These are phyloP conservation scores for Nemania sp. DNA, from an alignment of 2,329 filamentous ascomycete genomes.

Conservation along the genomic window DNA sequence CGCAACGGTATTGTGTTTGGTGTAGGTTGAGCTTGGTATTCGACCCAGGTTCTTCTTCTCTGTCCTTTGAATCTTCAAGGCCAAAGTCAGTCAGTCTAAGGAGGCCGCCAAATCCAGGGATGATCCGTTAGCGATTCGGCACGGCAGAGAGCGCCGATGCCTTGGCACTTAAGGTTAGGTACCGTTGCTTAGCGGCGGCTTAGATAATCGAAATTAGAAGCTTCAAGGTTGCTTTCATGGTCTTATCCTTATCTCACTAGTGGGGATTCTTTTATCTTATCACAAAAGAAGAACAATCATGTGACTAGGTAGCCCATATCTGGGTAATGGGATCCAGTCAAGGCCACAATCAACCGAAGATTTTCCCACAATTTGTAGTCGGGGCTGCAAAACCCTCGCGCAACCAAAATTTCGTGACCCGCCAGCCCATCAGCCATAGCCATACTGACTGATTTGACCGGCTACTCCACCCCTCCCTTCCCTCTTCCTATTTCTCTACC, in stretches of 20 bases:
- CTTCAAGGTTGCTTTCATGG: neutral
- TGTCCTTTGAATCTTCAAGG: conserved; percentile 19
- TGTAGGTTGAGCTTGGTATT: neutral
- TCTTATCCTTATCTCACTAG: neutral
- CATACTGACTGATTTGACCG: conserved; percentile 41
- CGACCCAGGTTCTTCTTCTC: neutral
- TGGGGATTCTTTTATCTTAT: neutral
- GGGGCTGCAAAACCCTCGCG: conserved; percentile 51
- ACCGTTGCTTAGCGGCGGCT: too few species aligned
- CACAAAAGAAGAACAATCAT: conserved; percentile 11
- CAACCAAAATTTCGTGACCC: conserved; percentile 47
- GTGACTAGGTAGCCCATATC: neutral
- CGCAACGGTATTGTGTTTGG: conserved; percentile 4
- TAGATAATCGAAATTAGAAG: neutral
- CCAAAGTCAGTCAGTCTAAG: conserved; percentile 18
- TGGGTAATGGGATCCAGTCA: too few species aligned
- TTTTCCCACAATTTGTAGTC: conserved; percentile 47
- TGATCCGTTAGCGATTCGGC: conserved; percentile 24
- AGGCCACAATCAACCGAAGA: conserved; percentile 39
- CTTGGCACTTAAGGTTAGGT: conserved; percentile 39
- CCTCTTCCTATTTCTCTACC: conserved; percentile 33
- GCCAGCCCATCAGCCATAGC: too few species aligned
- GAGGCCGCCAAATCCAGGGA: conserved; percentile 39
- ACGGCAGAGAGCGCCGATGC: conserved; percentile 27
- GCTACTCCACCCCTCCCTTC: conserved; percentile 45